phyloP scores from a whole-genome alignment of 2,329 filamentous ascomycete genomes.

The Aspergillus niger region DNA sequence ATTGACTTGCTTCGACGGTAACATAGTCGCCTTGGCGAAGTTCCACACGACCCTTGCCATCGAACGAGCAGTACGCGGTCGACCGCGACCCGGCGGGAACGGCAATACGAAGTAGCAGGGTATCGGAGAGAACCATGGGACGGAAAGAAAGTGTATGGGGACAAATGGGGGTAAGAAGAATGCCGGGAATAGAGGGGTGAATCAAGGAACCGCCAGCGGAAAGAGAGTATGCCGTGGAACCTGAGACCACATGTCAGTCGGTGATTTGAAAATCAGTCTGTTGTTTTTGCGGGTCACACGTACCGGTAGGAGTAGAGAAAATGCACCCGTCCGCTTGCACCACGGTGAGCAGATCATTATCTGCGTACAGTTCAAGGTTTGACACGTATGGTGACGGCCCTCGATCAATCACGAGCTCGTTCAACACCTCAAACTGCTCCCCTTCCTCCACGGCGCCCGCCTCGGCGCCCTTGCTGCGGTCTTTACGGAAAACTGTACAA shows the following conservation, averaged over 20 bases:
- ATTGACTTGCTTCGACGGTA: constrained; percentile 92
- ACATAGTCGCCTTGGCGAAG: constrained; percentile 92
- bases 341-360: constrained; percentile 90
- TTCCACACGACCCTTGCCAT: constrained; percentile 94
- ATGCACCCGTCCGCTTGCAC: constrained; percentile 98
- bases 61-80: constrained; percentile 94
- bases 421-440: constrained; percentile 96
- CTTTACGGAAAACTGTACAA: constrained; percentile 87
- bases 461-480: constrained; percentile 47
- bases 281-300: constrained; percentile 18
- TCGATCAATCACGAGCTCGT: constrained; percentile 97
- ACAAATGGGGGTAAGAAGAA: constrained; percentile 95
- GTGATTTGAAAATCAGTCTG: neutral
- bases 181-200: constrained; percentile 94
- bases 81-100: constrained; percentile 83
- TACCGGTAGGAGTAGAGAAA: constrained; percentile 90
- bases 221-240: constrained; percentile 91
- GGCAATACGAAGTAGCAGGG: constrained; percentile 84
- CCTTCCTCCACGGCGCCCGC: constrained; percentile 73
- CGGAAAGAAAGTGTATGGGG: constrained; percentile 96
- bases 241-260: constrained; percentile 32
- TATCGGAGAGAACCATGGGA: constrained; percentile 96
- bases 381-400: constrained; percentile 96
- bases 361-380: constrained; percentile 92
- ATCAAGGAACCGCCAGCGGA: constrained; percentile 94